These are phyloP conservation scores for Collybia mongolica DNA, from an alignment of 768 basidiomycete species.

Conservation along the genomic window DNA sequence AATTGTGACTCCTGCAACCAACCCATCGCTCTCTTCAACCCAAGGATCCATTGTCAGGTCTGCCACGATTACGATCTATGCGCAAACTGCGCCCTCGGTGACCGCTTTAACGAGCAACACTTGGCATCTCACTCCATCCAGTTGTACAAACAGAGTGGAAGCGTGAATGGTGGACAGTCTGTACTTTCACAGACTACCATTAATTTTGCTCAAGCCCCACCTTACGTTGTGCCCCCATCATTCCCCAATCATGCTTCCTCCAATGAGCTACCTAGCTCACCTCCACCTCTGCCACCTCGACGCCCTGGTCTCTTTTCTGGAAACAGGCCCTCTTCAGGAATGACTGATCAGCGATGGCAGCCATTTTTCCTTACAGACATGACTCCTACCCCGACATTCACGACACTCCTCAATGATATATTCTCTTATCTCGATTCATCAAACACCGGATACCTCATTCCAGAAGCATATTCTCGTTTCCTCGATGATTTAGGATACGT, in stretches of 20 bases:
- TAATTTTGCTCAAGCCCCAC: neutral
- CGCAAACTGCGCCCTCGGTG: slow-evolving; percentile 10
- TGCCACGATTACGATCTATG: slow-evolving; percentile 13
- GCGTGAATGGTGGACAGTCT: neutral
- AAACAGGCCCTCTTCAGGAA: too few relatives aligned
- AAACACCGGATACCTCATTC: slow-evolving; percentile 9
- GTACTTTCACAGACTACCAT: slow-evolving; percentile 8
- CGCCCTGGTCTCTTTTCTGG: too few relatives aligned
- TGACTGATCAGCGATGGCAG: slow-evolving; percentile 5
- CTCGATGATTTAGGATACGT: slow-evolving; percentile 14
- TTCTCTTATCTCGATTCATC: slow-evolving; percentile 12
- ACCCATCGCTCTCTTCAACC: slow-evolving; percentile 1
- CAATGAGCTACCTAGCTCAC: too few relatives aligned
- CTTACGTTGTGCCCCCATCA: neutral
- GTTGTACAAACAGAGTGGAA: slow-evolving; percentile 12
- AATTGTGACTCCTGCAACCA: slow-evolving; percentile 10
- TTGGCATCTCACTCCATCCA: slow-evolving; percentile 5
- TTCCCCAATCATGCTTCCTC: too few relatives aligned
- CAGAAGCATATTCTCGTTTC: slow-evolving; percentile 11
- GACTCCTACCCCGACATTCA: slow-evolving; percentile 11
- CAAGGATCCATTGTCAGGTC: slow-evolving; percentile 9
- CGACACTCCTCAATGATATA: slow-evolving; percentile 10
- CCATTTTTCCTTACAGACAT: slow-evolving; percentile 11
- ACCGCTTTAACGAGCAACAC: slow-evolving; percentile 8
- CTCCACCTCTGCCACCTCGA: too few relatives aligned